Evolutionary conservation across 768 basidiomycete species (phyloP).

Genomic region (Filobasidium wieringae): DNA sequence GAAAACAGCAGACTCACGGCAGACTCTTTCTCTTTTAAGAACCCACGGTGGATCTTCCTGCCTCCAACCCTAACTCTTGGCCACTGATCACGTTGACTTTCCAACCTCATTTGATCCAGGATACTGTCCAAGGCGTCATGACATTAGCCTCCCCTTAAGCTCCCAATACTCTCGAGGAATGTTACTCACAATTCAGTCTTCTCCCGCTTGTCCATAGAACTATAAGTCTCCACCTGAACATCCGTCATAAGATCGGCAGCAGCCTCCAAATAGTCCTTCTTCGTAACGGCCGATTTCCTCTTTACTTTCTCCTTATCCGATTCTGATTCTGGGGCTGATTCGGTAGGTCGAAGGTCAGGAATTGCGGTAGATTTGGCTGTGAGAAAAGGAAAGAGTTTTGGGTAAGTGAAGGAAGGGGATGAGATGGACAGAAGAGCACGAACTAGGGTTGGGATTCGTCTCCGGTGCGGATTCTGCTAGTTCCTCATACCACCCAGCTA

Average conservation of each 20-base stretch:
- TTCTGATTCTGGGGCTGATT: slow-evolving; percentile 11
- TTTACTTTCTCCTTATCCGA: slow-evolving; percentile 24
- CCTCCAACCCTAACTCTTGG: slow-evolving; percentile 81
- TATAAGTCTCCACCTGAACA: slow-evolving; percentile 87
- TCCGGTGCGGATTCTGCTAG: slow-evolving; percentile 38
- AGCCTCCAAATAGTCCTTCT: slow-evolving; percentile 56
- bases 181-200: slow-evolving; percentile 72
- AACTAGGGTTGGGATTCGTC: background rate
- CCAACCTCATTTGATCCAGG: slow-evolving; percentile 88
- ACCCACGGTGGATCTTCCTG: slow-evolving; percentile 84
- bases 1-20: slow-evolving; percentile 49
- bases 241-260: slow-evolving; percentile 88
- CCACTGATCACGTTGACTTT: slow-evolving; percentile 55
- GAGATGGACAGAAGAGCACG: background rate
- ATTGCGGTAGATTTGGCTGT: slow-evolving; percentile 11
- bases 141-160: background rate
- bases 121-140: slow-evolving; percentile 42
- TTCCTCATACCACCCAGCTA: slow-evolving; percentile 73
- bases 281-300: slow-evolving; percentile 41
- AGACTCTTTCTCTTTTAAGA: slow-evolving; percentile 75
- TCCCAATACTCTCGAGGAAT: background rate
- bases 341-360: slow-evolving; percentile 1
- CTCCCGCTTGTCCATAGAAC: slow-evolving; percentile 92
- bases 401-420: background rate
- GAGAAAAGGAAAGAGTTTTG: background rate